These are phyloP conservation scores for Mycena metata DNA, from an alignment of 768 basidiomycete genomes.

Conservation along the genomic window DNA sequence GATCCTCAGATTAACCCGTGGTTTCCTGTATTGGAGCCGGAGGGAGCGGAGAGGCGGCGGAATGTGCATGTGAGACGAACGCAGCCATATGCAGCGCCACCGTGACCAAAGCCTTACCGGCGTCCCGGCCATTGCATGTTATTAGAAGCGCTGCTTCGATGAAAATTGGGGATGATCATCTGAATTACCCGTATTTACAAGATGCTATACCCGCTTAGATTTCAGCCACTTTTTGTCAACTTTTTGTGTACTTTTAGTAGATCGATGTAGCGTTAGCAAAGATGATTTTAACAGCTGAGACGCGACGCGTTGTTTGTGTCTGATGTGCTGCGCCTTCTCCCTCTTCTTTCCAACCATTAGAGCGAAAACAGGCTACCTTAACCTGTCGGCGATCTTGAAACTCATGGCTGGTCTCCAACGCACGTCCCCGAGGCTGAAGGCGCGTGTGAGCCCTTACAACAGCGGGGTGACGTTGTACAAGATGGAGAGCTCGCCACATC, in stretches of 20 bases:
- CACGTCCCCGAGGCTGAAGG: slow-evolving; percentile 49
- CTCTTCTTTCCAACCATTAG: too few species aligned
- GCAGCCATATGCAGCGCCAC: slow-evolving; percentile 10
- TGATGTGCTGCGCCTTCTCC: background rate
- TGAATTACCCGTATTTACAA: background rate
- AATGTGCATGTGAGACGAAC: slow-evolving; percentile 25
- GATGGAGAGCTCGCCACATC: slow-evolving; percentile 38
- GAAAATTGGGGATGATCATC: too few species aligned
- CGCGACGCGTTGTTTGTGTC: background rate
- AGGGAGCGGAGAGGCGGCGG: slow-evolving; percentile 36
- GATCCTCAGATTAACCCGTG: slow-evolving; percentile 62
- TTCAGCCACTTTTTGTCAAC: background rate
- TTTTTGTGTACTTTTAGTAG: background rate
- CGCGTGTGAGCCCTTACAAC: slow-evolving; percentile 60
- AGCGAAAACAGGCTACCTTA: too few species aligned
- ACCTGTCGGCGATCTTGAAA: slow-evolving; percentile 47
- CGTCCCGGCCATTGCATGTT: background rate
- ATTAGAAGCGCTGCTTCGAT: background rate
- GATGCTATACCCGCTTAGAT: slow-evolving; percentile 1
- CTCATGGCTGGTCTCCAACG: slow-evolving; percentile 45
- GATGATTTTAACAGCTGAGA: background rate
- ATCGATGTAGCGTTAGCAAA: slow-evolving; percentile 3
- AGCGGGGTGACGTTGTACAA: slow-evolving; percentile 58
- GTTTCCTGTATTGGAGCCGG: slow-evolving; percentile 58
- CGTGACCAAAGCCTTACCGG: background rate